Evolutionary conservation across 305 asterid genomes (phyloP), one percentile per base, ranked within the genome.

Genomic region (Rubia peregrina): DNA sequence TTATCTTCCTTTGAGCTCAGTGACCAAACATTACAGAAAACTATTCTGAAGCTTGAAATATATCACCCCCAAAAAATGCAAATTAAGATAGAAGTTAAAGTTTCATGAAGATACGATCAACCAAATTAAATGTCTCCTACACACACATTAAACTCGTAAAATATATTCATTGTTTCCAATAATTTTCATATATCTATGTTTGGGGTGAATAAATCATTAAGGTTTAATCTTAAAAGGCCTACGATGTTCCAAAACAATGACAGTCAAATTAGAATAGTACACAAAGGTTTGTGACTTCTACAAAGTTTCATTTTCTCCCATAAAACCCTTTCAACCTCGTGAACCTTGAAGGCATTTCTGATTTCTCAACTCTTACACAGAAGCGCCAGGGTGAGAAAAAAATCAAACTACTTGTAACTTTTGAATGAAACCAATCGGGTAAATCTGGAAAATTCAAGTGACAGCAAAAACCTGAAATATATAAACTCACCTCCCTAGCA

Each of bases 401-500:
- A 56, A 7, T 0, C 62, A 19, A 57, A 57, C 19, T 21, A 57
- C 6, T 21, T 57, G 36, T 26, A 11, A 48, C 46, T 33, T 61
- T 30, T n/a, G 19, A 11, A 11, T 26, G 41, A 62, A n/a, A 9
- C 53, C 3, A 12, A 24, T 40, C 13, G 21, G 41, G 21, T 63
- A 53, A 21, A 65, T 66, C 43, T 43, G 43, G 7, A 65, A n/a
- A 19, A 26, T 7, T 22, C 4, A 66, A 56, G 56, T 3, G 46
- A n/a, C 5, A 44, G 17, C 24, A 14, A 60, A 21, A 17, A 74
- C 30, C 4, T 4, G 26, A 46, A 65, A 16, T 48, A 49, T n/a
- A 24, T 3, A 75, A 72, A 46, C 91, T 65, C 56, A 90, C 97
- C 98, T 93, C 85, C 96, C 98, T 61, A 93, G 77, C 36, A 93